Conservation (phyloP, 805 yeast genomes). For the Candida xyloterini region DNA sequence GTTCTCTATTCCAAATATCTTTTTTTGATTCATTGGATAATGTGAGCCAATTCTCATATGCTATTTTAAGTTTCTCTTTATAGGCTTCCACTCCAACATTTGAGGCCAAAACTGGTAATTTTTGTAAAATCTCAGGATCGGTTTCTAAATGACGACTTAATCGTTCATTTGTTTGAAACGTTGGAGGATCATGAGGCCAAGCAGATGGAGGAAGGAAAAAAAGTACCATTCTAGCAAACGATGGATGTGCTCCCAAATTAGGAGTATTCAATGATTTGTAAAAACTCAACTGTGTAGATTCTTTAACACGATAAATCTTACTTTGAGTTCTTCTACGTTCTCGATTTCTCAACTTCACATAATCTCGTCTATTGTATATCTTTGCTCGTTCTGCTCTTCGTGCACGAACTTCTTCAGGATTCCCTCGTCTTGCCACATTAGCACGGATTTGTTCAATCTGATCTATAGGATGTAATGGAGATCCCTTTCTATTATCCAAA, state of each 20-base stretch:
- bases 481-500: constrained; percentile 53
- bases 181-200: constrained; percentile 57
- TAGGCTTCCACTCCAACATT: constrained; percentile 18
- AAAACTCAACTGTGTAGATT: constrained; percentile 34
- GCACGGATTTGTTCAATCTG: constrained; percentile 44
- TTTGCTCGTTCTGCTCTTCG: constrained; percentile 41
- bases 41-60: constrained; percentile 45
- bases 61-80: constrained; percentile 40
- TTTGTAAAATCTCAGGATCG: constrained; percentile 21
- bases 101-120: constrained; percentile 19
- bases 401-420: constrained; percentile 39
- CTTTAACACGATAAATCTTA: constrained; percentile 39
- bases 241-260: constrained; percentile 39
- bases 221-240: constrained; percentile 48
- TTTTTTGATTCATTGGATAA: constrained; percentile 33
- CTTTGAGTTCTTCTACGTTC: constrained; percentile 45
- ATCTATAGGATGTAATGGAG: constrained; percentile 47
- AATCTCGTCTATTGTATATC: constrained; percentile 44
- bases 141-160: constrained; percentile 25
- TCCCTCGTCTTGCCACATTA: constrained; percentile 51
- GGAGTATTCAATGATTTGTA: constrained; percentile 38
- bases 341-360: constrained; percentile 46
- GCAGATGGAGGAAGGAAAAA: constrained; percentile 42
- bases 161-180: constrained; percentile 40
- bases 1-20: constrained; percentile 45